These are phyloP conservation scores for Talaromyces adpressus DNA, from an alignment of 495 filamentous ascomycete genomes.

Conservation along the genomic window DNA sequence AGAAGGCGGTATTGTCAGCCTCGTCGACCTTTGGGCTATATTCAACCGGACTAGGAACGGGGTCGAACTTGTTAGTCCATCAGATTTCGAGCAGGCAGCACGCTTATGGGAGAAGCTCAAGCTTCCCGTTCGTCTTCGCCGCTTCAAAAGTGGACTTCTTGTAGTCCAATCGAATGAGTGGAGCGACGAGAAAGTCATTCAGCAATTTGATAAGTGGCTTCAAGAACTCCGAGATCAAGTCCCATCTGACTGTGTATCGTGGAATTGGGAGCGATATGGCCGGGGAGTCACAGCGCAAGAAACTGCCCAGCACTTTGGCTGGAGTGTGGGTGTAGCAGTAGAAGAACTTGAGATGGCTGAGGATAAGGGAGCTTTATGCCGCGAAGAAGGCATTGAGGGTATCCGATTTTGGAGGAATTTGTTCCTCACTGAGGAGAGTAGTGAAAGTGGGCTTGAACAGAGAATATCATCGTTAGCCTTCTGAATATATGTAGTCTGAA, in stretches of 20 bases:
- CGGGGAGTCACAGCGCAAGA: slow-evolving; percentile 85
- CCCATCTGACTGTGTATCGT: slow-evolving; percentile 54
- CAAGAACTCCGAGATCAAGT: slow-evolving; percentile 60
- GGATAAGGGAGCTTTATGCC: slow-evolving; percentile 73
- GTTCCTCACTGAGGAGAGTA: neutral
- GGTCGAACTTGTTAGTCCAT: slow-evolving; percentile 87
- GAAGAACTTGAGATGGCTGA: slow-evolving; percentile 98
- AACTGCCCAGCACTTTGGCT: slow-evolving; percentile 83
- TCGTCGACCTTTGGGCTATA: slow-evolving; percentile 94
- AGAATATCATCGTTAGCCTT: neutral
- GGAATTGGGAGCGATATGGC: slow-evolving; percentile 74
- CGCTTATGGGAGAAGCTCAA: slow-evolving; percentile 80
- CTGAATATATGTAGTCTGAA: neutral
- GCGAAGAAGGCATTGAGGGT: slow-evolving; percentile 79
- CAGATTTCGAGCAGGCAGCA: slow-evolving; percentile 87
- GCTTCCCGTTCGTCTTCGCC: slow-evolving; percentile 77
- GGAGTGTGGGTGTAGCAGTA: slow-evolving; percentile 95
- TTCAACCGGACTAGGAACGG: slow-evolving; percentile 95
- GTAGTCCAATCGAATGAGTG: slow-evolving; percentile 86
- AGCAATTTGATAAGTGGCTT: slow-evolving; percentile 69
- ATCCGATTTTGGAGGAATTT: slow-evolving; percentile 73
- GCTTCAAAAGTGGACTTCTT: slow-evolving; percentile 85
- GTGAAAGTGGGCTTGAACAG: slow-evolving; percentile 1
- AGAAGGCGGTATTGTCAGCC: slow-evolving; percentile 88
- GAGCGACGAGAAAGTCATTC: slow-evolving; percentile 85